Base-by-base conservation (phyloP, 306 rosid genomes). In the Sesbania bispinosa region DNA sequence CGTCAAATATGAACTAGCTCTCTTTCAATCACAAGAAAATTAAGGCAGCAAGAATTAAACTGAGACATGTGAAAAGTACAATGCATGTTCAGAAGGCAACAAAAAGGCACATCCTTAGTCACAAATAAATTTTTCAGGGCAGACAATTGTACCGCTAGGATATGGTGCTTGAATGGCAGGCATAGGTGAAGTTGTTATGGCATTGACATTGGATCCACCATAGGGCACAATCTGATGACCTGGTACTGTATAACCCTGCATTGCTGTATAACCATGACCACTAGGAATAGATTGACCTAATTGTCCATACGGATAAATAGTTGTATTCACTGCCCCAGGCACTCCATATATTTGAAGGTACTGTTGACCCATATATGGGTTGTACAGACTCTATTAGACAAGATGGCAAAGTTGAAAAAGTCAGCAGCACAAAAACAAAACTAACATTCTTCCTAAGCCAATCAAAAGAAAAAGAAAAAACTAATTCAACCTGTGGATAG, bases 311-410 rank as follows among this genome's bases (percentile, higher is more conserved):
- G 96, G 92, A 81, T 90, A 87, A 35, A 87, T 6, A 42, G 90
- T 52, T 43, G 92, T 46, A 71, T 86, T 90, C 42, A 79, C 81
- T 38, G 89, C 63, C 68, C 96, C 96, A 48, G 96, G 97, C 70
- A 87, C 86, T 52, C 98, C 98, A 83, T 88, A 88, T 64, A 88
- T 84, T 83, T 83, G 98, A 77, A 90, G 80, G 82, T 87, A 93
- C 60, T 90, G 98, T 72, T 93, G 98, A 67, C 93, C 96, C 43
- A 62, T 42, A 61, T 88, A 90, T 30, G 96, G 88, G 76, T 81
- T 87, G 85, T 81, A 89, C 79, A 86, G 50, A 82, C 85, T 85
- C 97, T 88, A 70, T 61, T 29, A 32, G 70, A 80, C 20, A 75
- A 43, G 10, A 63, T 18, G 21, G 10, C 77, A 76, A 67, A 18